Conservation (phyloP, 306 rosid genomes). For the Pterocarpus macrocarpus region DNA sequence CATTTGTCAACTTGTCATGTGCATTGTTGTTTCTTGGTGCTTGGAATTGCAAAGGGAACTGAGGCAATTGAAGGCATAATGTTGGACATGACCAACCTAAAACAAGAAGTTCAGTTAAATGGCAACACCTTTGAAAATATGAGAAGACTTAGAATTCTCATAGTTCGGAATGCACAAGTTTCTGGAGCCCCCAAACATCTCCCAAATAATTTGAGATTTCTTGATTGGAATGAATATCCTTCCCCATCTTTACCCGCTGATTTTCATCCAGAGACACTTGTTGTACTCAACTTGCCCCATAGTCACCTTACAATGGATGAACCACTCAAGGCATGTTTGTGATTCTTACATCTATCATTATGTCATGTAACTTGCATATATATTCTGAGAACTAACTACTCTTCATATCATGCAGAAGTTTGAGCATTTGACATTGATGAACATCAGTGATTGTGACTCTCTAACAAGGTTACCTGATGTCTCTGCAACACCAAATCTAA, state of each 20-base stretch:
- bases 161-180: slow-evolving; percentile 39
- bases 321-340: slow-evolving; percentile 39
- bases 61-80: slow-evolving; percentile 46
- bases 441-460: slow-evolving; percentile 8
- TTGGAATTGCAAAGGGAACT: slow-evolving; percentile 35
- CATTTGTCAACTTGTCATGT: too few relatives aligned
- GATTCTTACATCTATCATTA: neutral
- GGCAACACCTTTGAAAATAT: slow-evolving; percentile 40
- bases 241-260: slow-evolving; percentile 39
- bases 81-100: slow-evolving; percentile 37
- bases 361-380: neutral
- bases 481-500: slow-evolving; percentile 41
- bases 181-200: slow-evolving; percentile 40
- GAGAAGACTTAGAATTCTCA: slow-evolving; percentile 47
- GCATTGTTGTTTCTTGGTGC: neutral
- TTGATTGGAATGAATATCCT: slow-evolving; percentile 53
- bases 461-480: slow-evolving; percentile 42
- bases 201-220: slow-evolving; percentile 50
- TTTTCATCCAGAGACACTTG: slow-evolving; percentile 50
- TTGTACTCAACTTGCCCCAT: slow-evolving; percentile 38
- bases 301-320: slow-evolving; percentile 36
- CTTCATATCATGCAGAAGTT: slow-evolving; percentile 41
- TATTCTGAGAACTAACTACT: neutral
- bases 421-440: slow-evolving; percentile 21
- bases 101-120: slow-evolving; percentile 14